A percentile compares a stretch with the other conserved stretches of the same genome.
Evolutionary conservation across 2,329 filamentous ascomycete genomes (phyloP).

Genomic region (Monilinia laxa): DNA sequence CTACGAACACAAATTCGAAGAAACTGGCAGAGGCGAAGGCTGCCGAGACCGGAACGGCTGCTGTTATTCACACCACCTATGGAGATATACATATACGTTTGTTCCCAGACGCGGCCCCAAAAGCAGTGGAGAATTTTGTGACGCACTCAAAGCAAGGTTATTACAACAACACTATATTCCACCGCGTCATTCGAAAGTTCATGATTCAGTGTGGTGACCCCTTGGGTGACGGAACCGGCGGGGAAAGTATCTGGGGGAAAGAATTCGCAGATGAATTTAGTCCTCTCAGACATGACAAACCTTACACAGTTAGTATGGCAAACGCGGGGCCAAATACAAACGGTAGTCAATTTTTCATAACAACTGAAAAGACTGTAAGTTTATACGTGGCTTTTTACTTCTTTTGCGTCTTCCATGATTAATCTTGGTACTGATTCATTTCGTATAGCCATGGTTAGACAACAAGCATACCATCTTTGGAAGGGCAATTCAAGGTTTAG

Average conservation of each 20-base stretch:
- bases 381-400: not conserved
- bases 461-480: constrained; percentile 97
- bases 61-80: constrained; percentile 86
- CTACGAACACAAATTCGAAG: constrained; percentile 59
- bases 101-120: constrained; percentile 89
- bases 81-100: constrained; percentile 93
- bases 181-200: constrained; percentile 94
- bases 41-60: constrained; percentile 72
- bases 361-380: constrained; percentile 87
- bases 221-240: constrained; percentile 83
- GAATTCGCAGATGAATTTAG: constrained; percentile 95
- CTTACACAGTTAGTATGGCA: constrained; percentile 96
- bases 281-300: constrained; percentile 86
- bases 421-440: constrained; percentile 22
- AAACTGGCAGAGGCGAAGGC: constrained; percentile 59
- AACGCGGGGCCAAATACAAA: constrained; percentile 96
- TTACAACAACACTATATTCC: constrained; percentile 97
- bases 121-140: constrained; percentile 95
- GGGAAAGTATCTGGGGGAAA: constrained; percentile 88
- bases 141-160: constrained; percentile 87
- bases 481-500: constrained; percentile 81
- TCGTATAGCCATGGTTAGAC: constrained; percentile 77
- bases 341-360: constrained; percentile 97
- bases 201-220: constrained; percentile 94
- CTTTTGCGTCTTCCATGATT: constrained; percentile 9